phyloP scores from a whole-genome alignment of 768 basidiomycete genomes.

The Pisolithus microcarpus region DNA sequence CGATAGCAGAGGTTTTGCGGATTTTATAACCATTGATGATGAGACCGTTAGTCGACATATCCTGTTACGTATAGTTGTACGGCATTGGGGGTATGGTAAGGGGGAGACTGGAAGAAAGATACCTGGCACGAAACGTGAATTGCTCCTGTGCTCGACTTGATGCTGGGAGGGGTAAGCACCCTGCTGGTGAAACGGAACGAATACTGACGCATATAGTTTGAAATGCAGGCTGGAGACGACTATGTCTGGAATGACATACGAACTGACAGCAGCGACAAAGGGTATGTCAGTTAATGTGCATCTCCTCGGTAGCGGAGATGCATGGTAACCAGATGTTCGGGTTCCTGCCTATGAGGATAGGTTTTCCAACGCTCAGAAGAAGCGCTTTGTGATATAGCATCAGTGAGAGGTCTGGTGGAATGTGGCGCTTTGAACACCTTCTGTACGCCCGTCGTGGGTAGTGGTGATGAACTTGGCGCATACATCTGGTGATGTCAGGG shows the following conservation, averaged over 20 bases:
- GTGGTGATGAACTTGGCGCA: slow-evolving; percentile 69
- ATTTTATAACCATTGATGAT: slow-evolving; percentile 64
- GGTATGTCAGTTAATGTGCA: neutral
- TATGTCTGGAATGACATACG: slow-evolving; percentile 58
- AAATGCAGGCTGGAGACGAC: slow-evolving; percentile 68
- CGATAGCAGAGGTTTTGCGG: slow-evolving; percentile 56
- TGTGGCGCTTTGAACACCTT: slow-evolving; percentile 37
- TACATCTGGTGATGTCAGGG: slow-evolving; percentile 31
- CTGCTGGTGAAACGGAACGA: neutral
- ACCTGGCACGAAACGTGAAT: slow-evolving; percentile 78
- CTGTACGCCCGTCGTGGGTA: slow-evolving; percentile 51
- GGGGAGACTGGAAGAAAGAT: slow-evolving; percentile 1
- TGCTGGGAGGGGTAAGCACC: slow-evolving; percentile 32
- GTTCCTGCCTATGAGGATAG: slow-evolving; percentile 66
- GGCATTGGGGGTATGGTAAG: neutral
- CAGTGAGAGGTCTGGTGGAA: neutral
- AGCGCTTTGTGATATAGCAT: slow-evolving; percentile 38
- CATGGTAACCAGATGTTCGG: slow-evolving; percentile 50
- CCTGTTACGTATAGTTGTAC: slow-evolving; percentile 35
- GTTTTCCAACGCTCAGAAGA: slow-evolving; percentile 51
- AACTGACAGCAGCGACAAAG: slow-evolving; percentile 17
- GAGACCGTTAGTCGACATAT: slow-evolving; percentile 71
- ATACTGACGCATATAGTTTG: slow-evolving; percentile 69
- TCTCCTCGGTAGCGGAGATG: neutral
- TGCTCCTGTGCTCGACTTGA: slow-evolving; percentile 63